Conservation (phyloP, 2,329 filamentous ascomycete genomes). For the Paracorniculantispora psalliotae region DNA sequence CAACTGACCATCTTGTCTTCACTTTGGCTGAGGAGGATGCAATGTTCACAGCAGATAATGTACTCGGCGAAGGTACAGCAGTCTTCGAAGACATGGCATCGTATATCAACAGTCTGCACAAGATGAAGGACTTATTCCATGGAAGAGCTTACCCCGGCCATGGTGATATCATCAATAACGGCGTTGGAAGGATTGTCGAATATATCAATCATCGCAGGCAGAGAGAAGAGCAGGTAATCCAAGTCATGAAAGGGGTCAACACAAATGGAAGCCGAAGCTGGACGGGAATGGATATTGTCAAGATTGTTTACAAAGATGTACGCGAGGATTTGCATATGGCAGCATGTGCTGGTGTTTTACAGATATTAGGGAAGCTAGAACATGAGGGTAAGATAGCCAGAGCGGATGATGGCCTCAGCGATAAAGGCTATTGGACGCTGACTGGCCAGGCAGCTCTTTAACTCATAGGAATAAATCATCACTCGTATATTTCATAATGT, state of each 20-base stretch:
- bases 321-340: constrained; percentile 69
- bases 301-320: constrained; percentile 76
- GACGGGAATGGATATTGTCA: constrained; percentile 79
- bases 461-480: background rate
- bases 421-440: constrained; percentile 17
- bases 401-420: constrained; percentile 23
- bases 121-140: constrained; percentile 61
- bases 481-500: no score
- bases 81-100: constrained; percentile 72
- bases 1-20: constrained; percentile 76
- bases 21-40: constrained; percentile 72
- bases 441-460: constrained; percentile 22
- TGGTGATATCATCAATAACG: constrained; percentile 71
- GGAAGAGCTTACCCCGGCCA: constrained; percentile 84
- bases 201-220: constrained; percentile 79
- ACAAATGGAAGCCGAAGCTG: constrained; percentile 37
- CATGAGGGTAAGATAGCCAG: constrained; percentile 62
- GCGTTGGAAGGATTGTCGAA: constrained; percentile 65
- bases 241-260: constrained; percentile 45
- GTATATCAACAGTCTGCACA: constrained; percentile 64
- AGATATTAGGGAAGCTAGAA: constrained; percentile 75
- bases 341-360: constrained; percentile 69
- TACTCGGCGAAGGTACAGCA: constrained; percentile 79
- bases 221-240: constrained; percentile 73
- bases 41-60: constrained; percentile 86